Percentiles rank a stretch among this genome's conserved stretches.
These are phyloP conservation scores for Chaetomium fimeti DNA, from an alignment of 495 filamentous ascomycete species.

Conservation along the genomic window DNA sequence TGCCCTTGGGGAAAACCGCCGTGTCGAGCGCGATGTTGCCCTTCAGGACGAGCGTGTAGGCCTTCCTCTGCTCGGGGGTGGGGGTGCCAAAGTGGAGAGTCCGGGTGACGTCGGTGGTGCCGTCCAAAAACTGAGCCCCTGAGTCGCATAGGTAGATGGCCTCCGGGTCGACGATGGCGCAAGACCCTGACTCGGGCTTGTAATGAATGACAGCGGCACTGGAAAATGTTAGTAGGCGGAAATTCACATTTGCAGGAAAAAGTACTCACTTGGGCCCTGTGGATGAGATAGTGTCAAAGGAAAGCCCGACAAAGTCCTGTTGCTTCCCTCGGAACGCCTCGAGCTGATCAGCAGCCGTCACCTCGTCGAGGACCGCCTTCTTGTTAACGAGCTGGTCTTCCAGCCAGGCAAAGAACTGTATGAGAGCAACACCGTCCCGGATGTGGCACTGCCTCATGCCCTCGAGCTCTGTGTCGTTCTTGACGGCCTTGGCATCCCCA, in stretches of 20 bases:
- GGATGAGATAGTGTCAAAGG: conserved; percentile 94
- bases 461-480: conserved; percentile 86
- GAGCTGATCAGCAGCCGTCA: conserved; percentile 85
- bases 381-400: conserved; percentile 80
- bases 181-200: conserved; percentile 80
- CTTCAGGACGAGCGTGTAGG: conserved; percentile 94
- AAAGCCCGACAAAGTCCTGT: conserved; percentile 82
- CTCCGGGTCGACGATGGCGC: conserved; percentile 80
- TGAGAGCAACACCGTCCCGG: conserved; percentile 88
- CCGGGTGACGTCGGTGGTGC: conserved; percentile 93
- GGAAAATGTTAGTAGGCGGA: conserved; percentile 13
- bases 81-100: conserved; percentile 91
- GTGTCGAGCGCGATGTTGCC: conserved; percentile 90
- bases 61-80: conserved; percentile 78
- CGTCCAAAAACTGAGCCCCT: conserved; percentile 91
- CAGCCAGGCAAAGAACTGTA: conserved; percentile 94
- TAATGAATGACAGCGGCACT: conserved; percentile 94
- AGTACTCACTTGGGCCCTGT: conserved; percentile 73
- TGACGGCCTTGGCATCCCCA: conserved; percentile 94
- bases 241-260: not conserved
- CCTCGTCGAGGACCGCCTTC: conserved; percentile 76
- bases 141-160: conserved; percentile 96
- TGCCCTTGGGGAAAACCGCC: conserved; percentile 91
- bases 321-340: conserved; percentile 79
- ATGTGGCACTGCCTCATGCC: conserved; percentile 95